A percentile compares a stretch with the other conserved stretches of the same genome.
phyloP scores from a whole-genome alignment of 2,329 filamentous ascomycete genomes.

The Microsporum ferrugineum region DNA sequence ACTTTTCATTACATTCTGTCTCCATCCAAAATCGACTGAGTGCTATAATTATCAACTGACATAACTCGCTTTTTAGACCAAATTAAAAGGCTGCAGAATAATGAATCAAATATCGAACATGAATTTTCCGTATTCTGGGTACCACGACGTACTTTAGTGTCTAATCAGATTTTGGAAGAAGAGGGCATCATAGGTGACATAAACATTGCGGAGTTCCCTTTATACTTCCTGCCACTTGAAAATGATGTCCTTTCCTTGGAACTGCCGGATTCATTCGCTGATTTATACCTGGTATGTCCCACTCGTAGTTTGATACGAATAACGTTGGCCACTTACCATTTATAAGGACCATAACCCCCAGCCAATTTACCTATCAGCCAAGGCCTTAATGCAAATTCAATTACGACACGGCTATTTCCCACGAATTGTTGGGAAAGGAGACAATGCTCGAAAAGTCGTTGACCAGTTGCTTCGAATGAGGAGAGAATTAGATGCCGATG shows the following conservation, averaged over 20 bases:
- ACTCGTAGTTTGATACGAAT: not conserved
- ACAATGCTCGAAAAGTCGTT: slow-evolving; percentile 79
- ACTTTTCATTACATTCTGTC: not conserved
- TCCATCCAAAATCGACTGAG: slow-evolving; percentile 8
- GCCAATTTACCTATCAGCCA: slow-evolving; percentile 76
- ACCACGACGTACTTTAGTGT: slow-evolving; percentile 79
- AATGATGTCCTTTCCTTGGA: slow-evolving; percentile 85
- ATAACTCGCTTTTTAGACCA: slow-evolving; percentile 53
- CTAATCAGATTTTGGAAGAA: slow-evolving; percentile 83
- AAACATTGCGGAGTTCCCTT: slow-evolving; percentile 71
- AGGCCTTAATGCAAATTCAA: slow-evolving; percentile 88
- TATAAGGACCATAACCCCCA: slow-evolving; percentile 69
- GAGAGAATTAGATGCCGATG: slow-evolving; percentile 76
- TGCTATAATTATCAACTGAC: slow-evolving; percentile 52
- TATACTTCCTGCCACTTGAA: slow-evolving; percentile 86
- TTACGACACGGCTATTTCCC: slow-evolving; percentile 87
- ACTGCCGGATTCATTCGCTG: slow-evolving; percentile 71
- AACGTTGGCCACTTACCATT: slow-evolving; percentile 18
- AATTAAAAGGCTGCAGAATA: slow-evolving; percentile 77
- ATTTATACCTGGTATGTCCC: slow-evolving; percentile 61
- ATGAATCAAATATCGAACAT: slow-evolving; percentile 70
- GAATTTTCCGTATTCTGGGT: slow-evolving; percentile 97
- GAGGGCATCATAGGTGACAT: slow-evolving; percentile 87
- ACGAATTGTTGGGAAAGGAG: slow-evolving; percentile 86
- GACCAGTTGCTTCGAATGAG: slow-evolving; percentile 85